Conservation (phyloP, 2,329 filamentous ascomycete species). For the Cadophora malorum region DNA sequence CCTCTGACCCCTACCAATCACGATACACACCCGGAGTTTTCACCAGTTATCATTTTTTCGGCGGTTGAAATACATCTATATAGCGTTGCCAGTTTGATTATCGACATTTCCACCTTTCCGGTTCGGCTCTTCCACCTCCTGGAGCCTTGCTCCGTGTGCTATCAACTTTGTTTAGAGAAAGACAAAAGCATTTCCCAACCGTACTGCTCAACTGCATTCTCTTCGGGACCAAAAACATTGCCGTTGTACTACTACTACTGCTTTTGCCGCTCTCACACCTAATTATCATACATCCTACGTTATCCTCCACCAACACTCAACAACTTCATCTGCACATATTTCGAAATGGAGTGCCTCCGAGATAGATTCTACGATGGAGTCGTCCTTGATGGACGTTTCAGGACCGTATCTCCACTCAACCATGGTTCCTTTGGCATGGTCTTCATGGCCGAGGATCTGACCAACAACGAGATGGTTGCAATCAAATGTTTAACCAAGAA, state of each 20-base stretch:
- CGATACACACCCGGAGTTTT: constrained; percentile 47
- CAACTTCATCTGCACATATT: constrained; percentile 25
- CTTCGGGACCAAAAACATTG: constrained; percentile 41
- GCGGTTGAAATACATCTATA: constrained; percentile 46
- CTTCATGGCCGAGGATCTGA: constrained; percentile 84
- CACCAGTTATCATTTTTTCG: constrained; percentile 42
- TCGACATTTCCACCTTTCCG: constrained; percentile 36
- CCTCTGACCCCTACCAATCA: constrained; percentile 47
- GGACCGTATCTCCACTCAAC: constrained; percentile 92
- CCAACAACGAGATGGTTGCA: constrained; percentile 81
- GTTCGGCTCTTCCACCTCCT: constrained; percentile 34
- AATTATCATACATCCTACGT: constrained; percentile 31
- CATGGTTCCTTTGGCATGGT: constrained; percentile 99
- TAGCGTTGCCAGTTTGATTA: constrained; percentile 47
- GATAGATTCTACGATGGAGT: constrained; percentile 80
- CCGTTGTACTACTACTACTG: constrained; percentile 44
- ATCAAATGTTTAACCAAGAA: constrained; percentile 96
- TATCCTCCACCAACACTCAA: constrained; percentile 24
- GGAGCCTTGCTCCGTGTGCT: constrained; percentile 44
- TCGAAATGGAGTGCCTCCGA: constrained; percentile 81
- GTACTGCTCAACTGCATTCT: constrained; percentile 40
- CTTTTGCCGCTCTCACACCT: constrained; percentile 32
- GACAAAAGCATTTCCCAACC: constrained; percentile 45
- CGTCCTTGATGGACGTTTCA: constrained; percentile 86
- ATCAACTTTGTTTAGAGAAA: constrained; percentile 46